Base-by-base conservation (phyloP, 2,329 filamentous ascomycete genomes). In the Colletotrichum theobromicola region DNA sequence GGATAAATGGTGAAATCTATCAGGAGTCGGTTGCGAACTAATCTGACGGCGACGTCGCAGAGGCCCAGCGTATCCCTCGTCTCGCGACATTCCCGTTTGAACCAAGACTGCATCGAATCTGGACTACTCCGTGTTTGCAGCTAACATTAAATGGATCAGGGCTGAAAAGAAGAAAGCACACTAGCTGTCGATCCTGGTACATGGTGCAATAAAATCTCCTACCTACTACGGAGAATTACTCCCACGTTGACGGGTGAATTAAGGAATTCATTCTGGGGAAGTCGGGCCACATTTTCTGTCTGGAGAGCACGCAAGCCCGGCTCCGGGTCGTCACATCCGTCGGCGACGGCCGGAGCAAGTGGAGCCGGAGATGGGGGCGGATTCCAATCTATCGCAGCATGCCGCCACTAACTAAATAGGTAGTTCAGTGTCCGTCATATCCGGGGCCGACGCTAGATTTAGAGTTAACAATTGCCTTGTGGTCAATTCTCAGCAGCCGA, bases 381-480 rank as follows among this genome's bases (percentile, higher is more conserved):
- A 70, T 70, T 18, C 30, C 42, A 71, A 66, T 71, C 18, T 30
- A 65, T 21, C 50, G 58, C 70, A 24, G 21, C 28, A 21, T 18
- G 21, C 30, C 46, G 24, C 46, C 58, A 32, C 15, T 46, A 6
- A 12, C 35, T n/a, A n/a, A n/a, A n/a, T n/a, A n/a, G n/a, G n/a
- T n/a, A n/a, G n/a, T n/a, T n/a, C n/a, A n/a, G n/a, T n/a, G n/a
- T 64, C 35, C 68, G 28, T 13, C n/a, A 16, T 50, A 34, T 28
- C 62, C 62, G 42, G 28, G n/a, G 46, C 61, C 35, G 37, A 28
- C 34, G 10, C 35, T 60, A 21, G 46, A 60, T 71, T 69, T 65
- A 74, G n/a, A 74, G 62, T 72, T 72, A 37, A 21, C 61, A 16
- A 35, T 64, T 70, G 32, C 28, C 58, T 66, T 60, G 34, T 66